Conservation (phyloP, 257 asterid species). For the Solanum ossicruentum region DNA sequence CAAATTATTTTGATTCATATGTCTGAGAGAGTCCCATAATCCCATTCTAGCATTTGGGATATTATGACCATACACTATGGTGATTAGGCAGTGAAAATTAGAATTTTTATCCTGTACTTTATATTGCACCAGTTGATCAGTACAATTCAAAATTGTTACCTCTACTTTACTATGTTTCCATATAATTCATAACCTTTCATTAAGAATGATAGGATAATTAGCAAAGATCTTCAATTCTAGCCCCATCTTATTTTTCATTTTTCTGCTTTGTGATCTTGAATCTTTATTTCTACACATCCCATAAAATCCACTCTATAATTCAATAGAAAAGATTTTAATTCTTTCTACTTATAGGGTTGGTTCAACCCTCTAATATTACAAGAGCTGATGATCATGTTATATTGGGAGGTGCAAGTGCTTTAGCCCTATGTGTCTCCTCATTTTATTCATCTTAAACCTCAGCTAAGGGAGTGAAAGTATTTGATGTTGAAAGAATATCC, state of each 20-base stretch:
- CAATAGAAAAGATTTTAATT: neutral
- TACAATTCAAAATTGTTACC: neutral
- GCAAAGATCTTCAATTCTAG: neutral
- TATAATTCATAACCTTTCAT: too few relatives aligned
- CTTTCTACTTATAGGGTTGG: neutral
- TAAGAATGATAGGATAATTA: too few relatives aligned
- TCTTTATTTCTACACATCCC: neutral
- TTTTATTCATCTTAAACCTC: neutral
- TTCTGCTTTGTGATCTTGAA: neutral
- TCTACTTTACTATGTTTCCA: neutral
- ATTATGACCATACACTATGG: neutral
- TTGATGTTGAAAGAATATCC: too few relatives aligned
- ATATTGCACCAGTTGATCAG: neutral
- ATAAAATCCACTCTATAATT: too few relatives aligned
- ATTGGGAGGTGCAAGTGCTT: neutral
- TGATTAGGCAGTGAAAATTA: neutral
- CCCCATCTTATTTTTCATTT: neutral
- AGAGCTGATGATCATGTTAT: too few relatives aligned
- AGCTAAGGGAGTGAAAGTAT: too few relatives aligned
- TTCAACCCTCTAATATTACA: neutral
- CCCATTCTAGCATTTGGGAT: neutral
- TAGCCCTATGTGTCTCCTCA: neutral
- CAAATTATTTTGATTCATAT: neutral
- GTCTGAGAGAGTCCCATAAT: neutral
- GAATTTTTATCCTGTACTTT: neutral